These are phyloP conservation scores for Fragosphaeria purpurea DNA, from an alignment of 2,329 filamentous ascomycete genomes.

Conservation along the genomic window DNA sequence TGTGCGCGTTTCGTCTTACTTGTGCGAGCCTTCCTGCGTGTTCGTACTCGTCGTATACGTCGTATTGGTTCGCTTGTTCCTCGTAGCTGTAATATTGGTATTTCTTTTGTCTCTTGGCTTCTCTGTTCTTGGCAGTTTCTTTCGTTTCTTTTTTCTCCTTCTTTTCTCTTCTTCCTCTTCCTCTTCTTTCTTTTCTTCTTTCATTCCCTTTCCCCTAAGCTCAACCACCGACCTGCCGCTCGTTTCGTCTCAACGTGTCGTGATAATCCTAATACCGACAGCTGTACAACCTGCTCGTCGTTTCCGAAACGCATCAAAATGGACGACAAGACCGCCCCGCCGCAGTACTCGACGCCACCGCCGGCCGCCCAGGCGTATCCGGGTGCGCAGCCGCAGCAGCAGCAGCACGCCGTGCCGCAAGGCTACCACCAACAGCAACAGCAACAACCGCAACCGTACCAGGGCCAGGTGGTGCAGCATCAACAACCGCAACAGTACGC, in stretches of 20 bases:
- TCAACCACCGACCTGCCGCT: background rate
- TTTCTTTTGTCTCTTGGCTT: too few species aligned
- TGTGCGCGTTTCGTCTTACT: too few species aligned
- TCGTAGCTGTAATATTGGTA: too few species aligned
- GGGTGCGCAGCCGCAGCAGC: background rate
- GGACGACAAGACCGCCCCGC: slow-evolving; percentile 18
- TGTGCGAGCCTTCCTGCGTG: too few species aligned
- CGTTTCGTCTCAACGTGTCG: too few species aligned
- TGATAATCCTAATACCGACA: too few species aligned
- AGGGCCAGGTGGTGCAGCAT: background rate
- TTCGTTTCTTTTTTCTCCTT: background rate
- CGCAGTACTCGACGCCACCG: slow-evolving; percentile 6
- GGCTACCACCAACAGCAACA: background rate
- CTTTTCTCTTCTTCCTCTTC: background rate
- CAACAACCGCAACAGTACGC: background rate
- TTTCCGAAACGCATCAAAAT: background rate
- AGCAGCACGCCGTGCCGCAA: slow-evolving; percentile 1
- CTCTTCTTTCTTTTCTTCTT: background rate
- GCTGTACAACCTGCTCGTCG: too few species aligned
- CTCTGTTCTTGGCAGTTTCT: too few species aligned
- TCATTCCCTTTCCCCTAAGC: background rate
- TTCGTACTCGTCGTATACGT: too few species aligned
- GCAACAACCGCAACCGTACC: background rate
- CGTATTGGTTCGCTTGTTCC: too few species aligned
- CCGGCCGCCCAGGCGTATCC: too few species aligned